These are phyloP conservation scores for Eimeria sp. DNA, from an alignment of 169 alveolate species.

Conservation along the genomic window DNA sequence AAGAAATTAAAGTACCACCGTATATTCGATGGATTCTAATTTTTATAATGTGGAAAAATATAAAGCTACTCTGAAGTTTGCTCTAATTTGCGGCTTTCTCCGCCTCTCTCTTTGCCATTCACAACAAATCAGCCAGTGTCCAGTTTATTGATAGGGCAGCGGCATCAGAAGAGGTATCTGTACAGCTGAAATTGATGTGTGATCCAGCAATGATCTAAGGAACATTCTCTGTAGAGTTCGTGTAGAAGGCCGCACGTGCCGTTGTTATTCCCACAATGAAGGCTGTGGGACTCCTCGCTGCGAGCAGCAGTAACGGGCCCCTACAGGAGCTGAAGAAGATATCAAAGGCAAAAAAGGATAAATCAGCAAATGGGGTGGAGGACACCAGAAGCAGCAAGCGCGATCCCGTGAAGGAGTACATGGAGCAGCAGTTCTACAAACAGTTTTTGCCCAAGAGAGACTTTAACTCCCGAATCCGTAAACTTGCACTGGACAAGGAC, in stretches of 20 bases:
- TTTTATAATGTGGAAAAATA: background rate
- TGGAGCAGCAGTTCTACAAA: constrained; percentile 72
- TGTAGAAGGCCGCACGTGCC: no score
- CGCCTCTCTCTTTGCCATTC: background rate
- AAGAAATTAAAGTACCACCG: background rate
- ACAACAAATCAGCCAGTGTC: no score
- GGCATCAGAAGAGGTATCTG: background rate
- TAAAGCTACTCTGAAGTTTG: background rate
- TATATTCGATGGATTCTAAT: background rate
- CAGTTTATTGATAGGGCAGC: background rate
- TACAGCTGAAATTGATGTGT: background rate
- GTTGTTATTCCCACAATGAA: background rate
- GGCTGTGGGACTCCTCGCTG: background rate
- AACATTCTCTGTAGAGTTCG: background rate
- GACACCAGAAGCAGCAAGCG: background rate
- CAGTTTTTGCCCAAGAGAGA: constrained; percentile 64
- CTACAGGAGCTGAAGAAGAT: constrained; percentile 28
- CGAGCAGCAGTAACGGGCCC: background rate
- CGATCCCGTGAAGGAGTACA: constrained; percentile 40
- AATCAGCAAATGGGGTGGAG: background rate
- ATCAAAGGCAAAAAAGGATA: background rate
- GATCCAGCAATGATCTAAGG: background rate
- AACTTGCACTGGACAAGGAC: constrained; percentile 11
- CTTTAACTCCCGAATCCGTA: constrained; percentile 3
- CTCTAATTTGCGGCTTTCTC: background rate